Base-by-base conservation (phyloP, 2,329 filamentous ascomycete species). In the Claviceps fusiformis region DNA sequence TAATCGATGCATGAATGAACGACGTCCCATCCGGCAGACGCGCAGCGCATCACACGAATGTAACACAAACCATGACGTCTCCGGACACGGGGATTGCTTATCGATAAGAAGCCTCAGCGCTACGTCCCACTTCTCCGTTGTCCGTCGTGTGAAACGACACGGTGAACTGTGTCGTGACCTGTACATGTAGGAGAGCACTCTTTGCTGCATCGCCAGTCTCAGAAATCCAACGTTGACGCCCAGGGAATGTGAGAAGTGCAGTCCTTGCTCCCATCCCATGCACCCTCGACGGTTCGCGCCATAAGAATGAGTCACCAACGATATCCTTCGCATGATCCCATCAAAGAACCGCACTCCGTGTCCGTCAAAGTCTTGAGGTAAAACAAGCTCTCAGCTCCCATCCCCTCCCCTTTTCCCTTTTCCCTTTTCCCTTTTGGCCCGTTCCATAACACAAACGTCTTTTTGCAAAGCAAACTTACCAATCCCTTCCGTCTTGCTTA, bases 311-410 rank as follows among this genome's bases (percentile, higher is more conserved):
- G 76, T 67, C 79, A 82, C 62, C 78, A 81, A 66, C 69, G 77
- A 61, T 80, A 78, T 61, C 72, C 77, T 8, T 79, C 78, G 15
- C 74, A 78, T 56, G 79, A 82, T 57, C 71, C 75, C 3, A 69
- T 78, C 57, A 89, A 89, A 68, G 87, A 91, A 70, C 86, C 87
- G 43, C 87, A 91, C 70, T 82, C 84, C 24, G 81, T 91, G 49
- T 90, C 86, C 53, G 73, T 91, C 54, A 92, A 91, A 74, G 87
- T 87, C 52, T 73, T 87, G 43, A 74, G 84, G 84, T 85, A n/a
- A 73, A 60, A 13, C 13, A 46, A 29, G 33, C 15, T 24, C 27
- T n/a, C n/a, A n/a, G n/a, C n/a, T n/a, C n/a, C n/a, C n/a, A n/a
- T n/a, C n/a, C n/a, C n/a, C n/a, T n/a, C 6, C 11, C 10, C 39